A percentile compares a stretch with the other conserved stretches of the same genome.
Evolutionary conservation across 2,329 filamentous ascomycete genomes (phyloP).

Genomic region (Tolypocladium album): DNA sequence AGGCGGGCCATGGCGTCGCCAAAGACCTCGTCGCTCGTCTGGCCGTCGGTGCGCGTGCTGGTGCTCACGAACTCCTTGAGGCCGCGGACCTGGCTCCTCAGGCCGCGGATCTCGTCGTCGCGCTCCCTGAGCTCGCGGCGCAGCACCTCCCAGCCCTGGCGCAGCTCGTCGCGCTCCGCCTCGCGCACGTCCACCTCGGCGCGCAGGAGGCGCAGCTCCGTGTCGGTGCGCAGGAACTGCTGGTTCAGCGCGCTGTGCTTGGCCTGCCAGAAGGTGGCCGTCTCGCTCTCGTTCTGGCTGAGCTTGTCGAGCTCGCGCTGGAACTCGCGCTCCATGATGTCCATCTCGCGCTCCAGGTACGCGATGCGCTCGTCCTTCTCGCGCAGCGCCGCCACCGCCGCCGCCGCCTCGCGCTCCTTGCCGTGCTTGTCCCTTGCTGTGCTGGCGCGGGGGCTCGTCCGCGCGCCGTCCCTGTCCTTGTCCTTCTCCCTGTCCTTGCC

Average conservation of each 20-base stretch:
- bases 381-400: slow-evolving; percentile 10
- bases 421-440: slow-evolving; percentile 7
- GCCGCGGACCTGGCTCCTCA: slow-evolving; percentile 51
- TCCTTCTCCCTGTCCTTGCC: neutral
- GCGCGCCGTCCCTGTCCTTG: neutral
- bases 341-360: slow-evolving; percentile 40
- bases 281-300: slow-evolving; percentile 43
- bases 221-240: slow-evolving; percentile 40
- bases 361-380: slow-evolving; percentile 43
- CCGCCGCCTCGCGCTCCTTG: slow-evolving; percentile 9
- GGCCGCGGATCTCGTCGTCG: slow-evolving; percentile 45
- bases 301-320: slow-evolving; percentile 40
- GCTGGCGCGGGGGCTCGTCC: neutral
- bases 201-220: slow-evolving; percentile 39
- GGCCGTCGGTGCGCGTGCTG: slow-evolving; percentile 49
- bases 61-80: slow-evolving; percentile 64
- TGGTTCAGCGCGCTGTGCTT: slow-evolving; percentile 43
- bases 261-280: slow-evolving; percentile 45
- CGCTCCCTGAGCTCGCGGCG: slow-evolving; percentile 32
- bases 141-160: slow-evolving; percentile 36
- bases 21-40: slow-evolving; percentile 57
- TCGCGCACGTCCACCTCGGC: slow-evolving; percentile 37
- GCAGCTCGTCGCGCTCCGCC: slow-evolving; percentile 36
- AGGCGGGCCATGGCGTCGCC: slow-evolving; percentile 49
- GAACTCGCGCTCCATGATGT: slow-evolving; percentile 42